These are phyloP conservation scores for Rhodamnia rubescens DNA, from an alignment of 345 rosid species.

Conservation along the genomic window DNA sequence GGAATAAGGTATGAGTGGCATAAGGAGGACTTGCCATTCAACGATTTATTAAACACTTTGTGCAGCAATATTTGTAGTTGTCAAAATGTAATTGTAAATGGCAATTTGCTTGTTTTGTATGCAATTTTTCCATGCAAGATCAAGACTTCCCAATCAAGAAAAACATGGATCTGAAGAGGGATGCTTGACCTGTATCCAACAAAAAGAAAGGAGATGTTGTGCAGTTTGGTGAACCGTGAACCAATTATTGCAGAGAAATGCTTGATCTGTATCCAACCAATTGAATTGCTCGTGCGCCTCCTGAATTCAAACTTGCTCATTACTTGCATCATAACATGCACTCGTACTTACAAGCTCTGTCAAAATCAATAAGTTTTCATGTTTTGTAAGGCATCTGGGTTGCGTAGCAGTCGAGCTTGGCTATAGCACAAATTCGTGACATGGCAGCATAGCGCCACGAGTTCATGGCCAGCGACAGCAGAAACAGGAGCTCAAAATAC, in stretches of 20 bases:
- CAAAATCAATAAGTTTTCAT: background rate
- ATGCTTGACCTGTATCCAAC: background rate
- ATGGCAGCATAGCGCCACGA: background rate
- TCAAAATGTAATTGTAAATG: background rate
- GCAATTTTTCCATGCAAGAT: background rate
- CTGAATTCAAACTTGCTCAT: background rate
- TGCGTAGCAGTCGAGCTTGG: background rate
- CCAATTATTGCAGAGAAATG: background rate
- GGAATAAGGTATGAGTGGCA: background rate
- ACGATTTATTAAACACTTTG: background rate
- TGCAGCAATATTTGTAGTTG: background rate
- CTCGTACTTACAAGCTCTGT: background rate
- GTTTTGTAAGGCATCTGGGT: background rate
- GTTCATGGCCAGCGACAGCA: background rate
- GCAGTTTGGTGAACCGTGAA: background rate
- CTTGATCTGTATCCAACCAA: background rate
- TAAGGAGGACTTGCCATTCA: background rate
- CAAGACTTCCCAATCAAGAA: background rate
- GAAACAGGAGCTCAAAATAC: background rate
- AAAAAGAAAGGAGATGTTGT: background rate
- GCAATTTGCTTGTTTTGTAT: background rate
- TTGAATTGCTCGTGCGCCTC: background rate
- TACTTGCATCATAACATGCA: background rate
- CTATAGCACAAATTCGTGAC: background rate
- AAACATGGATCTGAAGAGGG: background rate